A percentile compares a stretch with the other conserved stretches of the same genome.
These are phyloP conservation scores for Pseudogymnoascus sp. DNA, from an alignment of 2,329 filamentous ascomycete genomes.

Conservation along the genomic window DNA sequence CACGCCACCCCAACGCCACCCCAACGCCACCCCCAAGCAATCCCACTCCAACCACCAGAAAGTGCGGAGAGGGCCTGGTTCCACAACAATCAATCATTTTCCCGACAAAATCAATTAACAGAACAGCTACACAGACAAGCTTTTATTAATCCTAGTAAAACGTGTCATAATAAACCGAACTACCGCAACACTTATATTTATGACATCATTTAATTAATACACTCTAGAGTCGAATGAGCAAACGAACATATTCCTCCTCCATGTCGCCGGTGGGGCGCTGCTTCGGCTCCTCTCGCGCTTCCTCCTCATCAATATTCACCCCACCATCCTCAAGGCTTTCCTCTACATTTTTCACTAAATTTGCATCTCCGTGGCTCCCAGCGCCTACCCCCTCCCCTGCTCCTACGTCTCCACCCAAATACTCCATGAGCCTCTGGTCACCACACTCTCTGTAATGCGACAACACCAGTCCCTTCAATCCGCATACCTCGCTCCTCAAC, in stretches of 20 bases:
- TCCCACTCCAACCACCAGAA: not conserved
- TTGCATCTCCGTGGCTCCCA: not conserved
- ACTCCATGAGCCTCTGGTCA: not conserved
- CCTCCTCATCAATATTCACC: not conserved
- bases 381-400: not conserved
- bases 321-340: not conserved
- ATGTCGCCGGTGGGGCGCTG: not conserved
- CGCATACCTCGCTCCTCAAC: not conserved
- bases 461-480: slow-evolving; percentile 5
- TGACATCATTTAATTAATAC: not conserved
- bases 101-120: not conserved
- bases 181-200: not conserved
- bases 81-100: not conserved
- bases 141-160: not conserved
- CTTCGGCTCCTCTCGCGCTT: not conserved
- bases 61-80: not conserved
- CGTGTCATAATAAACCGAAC: not conserved
- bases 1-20: not conserved
- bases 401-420: not conserved
- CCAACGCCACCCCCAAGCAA: not conserved
- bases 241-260: not conserved
- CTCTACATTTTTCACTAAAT: not conserved
- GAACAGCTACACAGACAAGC: not conserved
- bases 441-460: not conserved
- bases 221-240: not conserved